Base-by-base conservation (phyloP, 1,284 basidiomycete genomes). In the Chondrostereum purpureum region DNA sequence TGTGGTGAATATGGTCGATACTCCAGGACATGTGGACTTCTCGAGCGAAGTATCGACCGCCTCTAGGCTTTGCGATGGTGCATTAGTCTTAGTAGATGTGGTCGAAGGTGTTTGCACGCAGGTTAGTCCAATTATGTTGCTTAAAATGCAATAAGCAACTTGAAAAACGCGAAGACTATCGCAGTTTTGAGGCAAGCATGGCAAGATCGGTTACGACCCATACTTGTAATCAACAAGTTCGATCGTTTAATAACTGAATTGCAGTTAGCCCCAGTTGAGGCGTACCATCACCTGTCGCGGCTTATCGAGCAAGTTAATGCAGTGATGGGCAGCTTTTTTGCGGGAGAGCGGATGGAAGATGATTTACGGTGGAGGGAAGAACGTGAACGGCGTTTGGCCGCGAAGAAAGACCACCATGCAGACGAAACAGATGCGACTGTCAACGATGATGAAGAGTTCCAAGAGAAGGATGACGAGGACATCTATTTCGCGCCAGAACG, bases 101-200 rank as follows among this genome's bases (percentile, higher is more conserved):
- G 92, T 98, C 3, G 96, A 99, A 69, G 96, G 96, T 14, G 96
- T 99, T 5, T 98, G 93, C 62, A 98, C 95, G 1, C 95, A 98
- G 72, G 92, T 86, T 50, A 53, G 80, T 65, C 10, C 22, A 18
- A 11, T n/a, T 21, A 17, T 4, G 38, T 8, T 3, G 4, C 19
- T 8, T n/a, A 44, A 31, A 13, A 42, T 12, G 19, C 19, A 20
- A 17, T 39, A 27, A 44, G n/a, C 41, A 5, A 22, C 21, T 16
- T 1, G 19, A 43, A 27, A 18, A 0, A 10, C 22, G 17, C 18
- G 16, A 52, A 96, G 91, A 99, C 96, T 0, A 91, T 97, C 51
- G 81, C 93, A 2, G 96, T 99, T 5, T 75, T 99, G 6, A 78
- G 92, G 27, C 95, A 99, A 71, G 93, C 93, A 43, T 96, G 94